Percentiles rank a stretch among this genome's conserved stretches.
Conservation (phyloP, 306 rosid genomes). For the Trifolium repens region DNA sequence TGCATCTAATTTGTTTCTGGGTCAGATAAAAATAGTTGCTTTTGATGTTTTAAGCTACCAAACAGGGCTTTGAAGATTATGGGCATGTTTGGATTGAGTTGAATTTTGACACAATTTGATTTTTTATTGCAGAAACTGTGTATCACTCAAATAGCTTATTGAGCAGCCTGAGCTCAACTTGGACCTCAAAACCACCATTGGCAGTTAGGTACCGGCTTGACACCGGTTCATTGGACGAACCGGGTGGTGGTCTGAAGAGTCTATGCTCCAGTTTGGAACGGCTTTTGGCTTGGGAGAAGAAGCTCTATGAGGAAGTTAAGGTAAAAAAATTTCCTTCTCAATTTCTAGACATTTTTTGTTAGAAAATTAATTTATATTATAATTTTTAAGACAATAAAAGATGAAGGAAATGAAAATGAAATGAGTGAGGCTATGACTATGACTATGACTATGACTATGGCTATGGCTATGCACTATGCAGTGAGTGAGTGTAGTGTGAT, state of each 20-base stretch:
- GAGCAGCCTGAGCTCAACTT: slow-evolving; percentile 90
- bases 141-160: slow-evolving; percentile 89
- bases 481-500: slow-evolving; percentile 9
- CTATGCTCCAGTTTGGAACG: slow-evolving; percentile 88
- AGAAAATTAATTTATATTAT: slow-evolving; percentile 5
- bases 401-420: slow-evolving; percentile 18
- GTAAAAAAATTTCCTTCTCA: slow-evolving; percentile 41
- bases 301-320: slow-evolving; percentile 92
- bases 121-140: slow-evolving; percentile 77
- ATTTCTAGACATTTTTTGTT: background rate
- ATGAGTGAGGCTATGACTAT: slow-evolving; percentile 33
- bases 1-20: slow-evolving; percentile 7
- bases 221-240: slow-evolving; percentile 58
- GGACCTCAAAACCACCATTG: slow-evolving; percentile 96
- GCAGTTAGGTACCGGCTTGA: slow-evolving; percentile 88
- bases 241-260: slow-evolving; percentile 78
- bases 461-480: background rate
- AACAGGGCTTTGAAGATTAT: slow-evolving; percentile 24
- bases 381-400: slow-evolving; percentile 42
- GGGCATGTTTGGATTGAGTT: background rate
- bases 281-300: slow-evolving; percentile 99
- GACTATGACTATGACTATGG: too few species aligned
- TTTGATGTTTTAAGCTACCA: slow-evolving; percentile 28
- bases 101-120: slow-evolving; percentile 18
- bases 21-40: slow-evolving; percentile 5